Percentiles rank a stretch among this genome's conserved stretches.
Conservation (phyloP, 371 early-diverging fungal species). For the Phascolomyces articulosus region DNA sequence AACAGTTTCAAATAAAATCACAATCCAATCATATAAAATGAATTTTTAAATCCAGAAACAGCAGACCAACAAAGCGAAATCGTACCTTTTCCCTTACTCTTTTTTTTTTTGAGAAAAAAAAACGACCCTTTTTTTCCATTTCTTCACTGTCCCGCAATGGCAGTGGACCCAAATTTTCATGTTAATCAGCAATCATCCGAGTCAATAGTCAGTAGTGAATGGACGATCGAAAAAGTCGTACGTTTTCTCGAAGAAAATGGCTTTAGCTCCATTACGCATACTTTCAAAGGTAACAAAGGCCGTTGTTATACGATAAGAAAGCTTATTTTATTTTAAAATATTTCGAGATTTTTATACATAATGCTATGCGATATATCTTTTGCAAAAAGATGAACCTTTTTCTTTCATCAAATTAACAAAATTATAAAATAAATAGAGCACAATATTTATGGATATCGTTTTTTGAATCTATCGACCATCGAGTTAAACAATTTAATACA, state of each 20-base stretch:
- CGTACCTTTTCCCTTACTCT: no score
- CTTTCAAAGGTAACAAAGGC: slow-evolving; percentile 19
- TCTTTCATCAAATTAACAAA: no score
- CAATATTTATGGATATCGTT: slow-evolving; percentile 24
- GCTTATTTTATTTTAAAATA: not conserved
- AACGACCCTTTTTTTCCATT: not conserved
- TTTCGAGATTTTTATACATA: not conserved
- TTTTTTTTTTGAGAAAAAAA: not conserved
- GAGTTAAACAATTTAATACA: slow-evolving; percentile 20
- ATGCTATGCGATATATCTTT: no score
- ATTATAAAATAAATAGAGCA: slow-evolving; percentile 8
- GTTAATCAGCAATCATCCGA: slow-evolving; percentile 13
- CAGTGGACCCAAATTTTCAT: slow-evolving; percentile 18
- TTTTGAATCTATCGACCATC: slow-evolving; percentile 16
- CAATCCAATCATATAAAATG: no score
- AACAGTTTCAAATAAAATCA: no score
- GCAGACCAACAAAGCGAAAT: no score
- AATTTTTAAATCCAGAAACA: no score
- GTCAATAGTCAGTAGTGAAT: slow-evolving; percentile 11
- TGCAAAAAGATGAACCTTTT: not conserved
- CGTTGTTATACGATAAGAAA: not conserved
- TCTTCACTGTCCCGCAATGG: slow-evolving; percentile 13
- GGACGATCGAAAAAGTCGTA: slow-evolving; percentile 25
- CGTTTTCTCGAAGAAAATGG: slow-evolving; percentile 27
- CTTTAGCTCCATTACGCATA: slow-evolving; percentile 10